These are phyloP conservation scores for Colletotrichum lupini DNA, from an alignment of 2,329 filamentous ascomycete genomes.

Conservation along the genomic window DNA sequence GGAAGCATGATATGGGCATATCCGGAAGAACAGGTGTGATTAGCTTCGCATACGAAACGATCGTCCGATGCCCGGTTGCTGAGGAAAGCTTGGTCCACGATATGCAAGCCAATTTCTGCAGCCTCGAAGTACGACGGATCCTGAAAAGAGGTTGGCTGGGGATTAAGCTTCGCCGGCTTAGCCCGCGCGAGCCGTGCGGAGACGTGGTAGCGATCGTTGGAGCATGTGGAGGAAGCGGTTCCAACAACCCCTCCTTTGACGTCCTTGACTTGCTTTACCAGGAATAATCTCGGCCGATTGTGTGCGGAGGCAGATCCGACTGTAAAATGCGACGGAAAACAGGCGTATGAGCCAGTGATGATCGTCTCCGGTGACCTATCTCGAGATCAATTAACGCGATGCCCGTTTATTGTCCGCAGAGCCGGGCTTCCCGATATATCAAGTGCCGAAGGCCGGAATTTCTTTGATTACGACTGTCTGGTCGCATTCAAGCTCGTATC, in stretches of 20 bases:
- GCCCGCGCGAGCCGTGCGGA: conserved; percentile 18
- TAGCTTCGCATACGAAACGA: conserved; percentile 32
- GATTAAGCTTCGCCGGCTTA: neutral
- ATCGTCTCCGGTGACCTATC: neutral
- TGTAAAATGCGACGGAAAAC: neutral
- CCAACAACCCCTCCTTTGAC: neutral
- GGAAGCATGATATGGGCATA: neutral
- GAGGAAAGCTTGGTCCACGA: conserved; percentile 1
- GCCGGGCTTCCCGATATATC: neutral
- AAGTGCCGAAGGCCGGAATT: conserved; percentile 4
- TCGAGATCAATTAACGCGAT: neutral
- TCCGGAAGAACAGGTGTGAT: conserved; percentile 27
- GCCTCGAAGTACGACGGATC: too few species aligned
- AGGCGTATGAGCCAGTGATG: too few species aligned
- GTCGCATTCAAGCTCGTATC: neutral
- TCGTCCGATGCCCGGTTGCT: conserved; percentile 22
- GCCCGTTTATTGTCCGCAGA: neutral
- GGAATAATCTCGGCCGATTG: neutral
- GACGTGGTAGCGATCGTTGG: neutral
- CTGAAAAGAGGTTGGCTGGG: neutral
- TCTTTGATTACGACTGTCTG: neutral
- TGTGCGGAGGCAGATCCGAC: neutral
- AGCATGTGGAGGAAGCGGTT: neutral
- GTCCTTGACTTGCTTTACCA: neutral
- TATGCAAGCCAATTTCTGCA: neutral